Evolutionary conservation across 352 stramenopile species (phyloP).

Genomic region (Phytopythium cucurbitacearum): DNA sequence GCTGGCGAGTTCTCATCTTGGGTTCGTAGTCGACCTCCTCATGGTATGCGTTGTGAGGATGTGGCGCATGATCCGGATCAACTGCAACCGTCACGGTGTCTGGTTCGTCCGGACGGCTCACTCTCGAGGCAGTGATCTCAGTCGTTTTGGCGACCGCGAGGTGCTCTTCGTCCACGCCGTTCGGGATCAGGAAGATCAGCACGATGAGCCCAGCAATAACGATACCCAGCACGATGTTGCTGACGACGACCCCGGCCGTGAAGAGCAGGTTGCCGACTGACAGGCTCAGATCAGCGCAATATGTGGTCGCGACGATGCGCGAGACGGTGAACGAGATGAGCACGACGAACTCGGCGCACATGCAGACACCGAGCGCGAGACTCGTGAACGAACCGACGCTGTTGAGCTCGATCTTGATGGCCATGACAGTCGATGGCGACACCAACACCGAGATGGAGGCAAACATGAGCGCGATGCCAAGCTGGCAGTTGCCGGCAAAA

Average conservation of each 20-base stretch:
- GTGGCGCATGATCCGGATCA: slow-evolving; percentile 26
- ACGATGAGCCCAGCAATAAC: slow-evolving; percentile 44
- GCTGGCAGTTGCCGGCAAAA: slow-evolving; percentile 35
- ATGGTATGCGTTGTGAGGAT: slow-evolving; percentile 54
- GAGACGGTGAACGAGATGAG: slow-evolving; percentile 64
- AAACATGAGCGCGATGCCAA: slow-evolving; percentile 65
- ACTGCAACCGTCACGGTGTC: slow-evolving; percentile 19
- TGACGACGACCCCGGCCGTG: slow-evolving; percentile 44
- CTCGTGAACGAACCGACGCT: slow-evolving; percentile 61
- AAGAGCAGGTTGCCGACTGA: slow-evolving; percentile 46
- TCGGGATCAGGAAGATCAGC: slow-evolving; percentile 51
- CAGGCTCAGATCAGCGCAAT: slow-evolving; percentile 51
- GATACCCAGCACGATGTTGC: slow-evolving; percentile 45
- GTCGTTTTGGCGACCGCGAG: slow-evolving; percentile 1
- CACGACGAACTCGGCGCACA: slow-evolving; percentile 65
- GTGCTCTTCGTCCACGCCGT: slow-evolving; percentile 17
- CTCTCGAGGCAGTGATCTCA: neutral
- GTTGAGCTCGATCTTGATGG: slow-evolving; percentile 73
- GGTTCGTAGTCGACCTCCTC: slow-evolving; percentile 26
- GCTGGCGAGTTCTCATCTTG: neutral
- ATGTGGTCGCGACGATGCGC: slow-evolving; percentile 50
- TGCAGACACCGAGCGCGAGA: slow-evolving; percentile 56
- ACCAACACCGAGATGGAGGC: slow-evolving; percentile 60
- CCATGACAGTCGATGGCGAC: slow-evolving; percentile 65
- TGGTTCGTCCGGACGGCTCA: slow-evolving; percentile 7